A percentile compares a stretch with the other conserved stretches of the same genome.
Evolutionary conservation across 352 stramenopile genomes (phyloP).

Genomic region (Pythium brassicae): DNA sequence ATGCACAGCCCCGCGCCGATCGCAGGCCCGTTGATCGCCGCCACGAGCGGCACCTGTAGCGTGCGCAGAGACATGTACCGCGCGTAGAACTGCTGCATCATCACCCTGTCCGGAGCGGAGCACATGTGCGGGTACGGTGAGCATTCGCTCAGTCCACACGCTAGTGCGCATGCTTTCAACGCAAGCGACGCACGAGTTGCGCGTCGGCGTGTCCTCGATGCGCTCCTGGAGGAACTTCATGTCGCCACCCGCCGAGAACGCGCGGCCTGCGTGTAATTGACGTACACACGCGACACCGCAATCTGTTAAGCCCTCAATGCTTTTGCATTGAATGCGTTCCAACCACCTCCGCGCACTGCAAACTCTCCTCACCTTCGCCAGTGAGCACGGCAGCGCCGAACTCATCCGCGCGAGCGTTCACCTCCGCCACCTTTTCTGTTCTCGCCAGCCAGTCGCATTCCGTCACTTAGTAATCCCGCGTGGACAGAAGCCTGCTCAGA

Average conservation of each 20-base stretch:
- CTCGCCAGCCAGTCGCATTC: not conserved
- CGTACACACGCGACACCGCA: too few species aligned
- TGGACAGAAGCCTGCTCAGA: not conserved
- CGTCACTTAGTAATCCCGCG: not conserved
- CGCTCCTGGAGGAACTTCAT: slow-evolving; percentile 75
- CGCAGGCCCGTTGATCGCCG: slow-evolving; percentile 81
- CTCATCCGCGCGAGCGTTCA: slow-evolving; percentile 41
- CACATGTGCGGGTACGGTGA: too few species aligned
- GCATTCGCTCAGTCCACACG: too few species aligned
- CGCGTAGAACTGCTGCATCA: slow-evolving; percentile 85
- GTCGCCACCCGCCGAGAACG: slow-evolving; percentile 87
- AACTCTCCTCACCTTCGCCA: slow-evolving; percentile 35
- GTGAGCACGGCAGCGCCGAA: slow-evolving; percentile 73
- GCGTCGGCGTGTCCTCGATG: slow-evolving; percentile 51
- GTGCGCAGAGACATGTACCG: slow-evolving; percentile 76
- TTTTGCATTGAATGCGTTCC: too few species aligned
- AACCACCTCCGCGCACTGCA: too few species aligned
- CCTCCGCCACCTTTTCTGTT: slow-evolving; percentile 41
- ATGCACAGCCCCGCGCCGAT: slow-evolving; percentile 79
- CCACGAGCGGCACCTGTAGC: slow-evolving; percentile 78
- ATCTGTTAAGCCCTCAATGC: too few species aligned
- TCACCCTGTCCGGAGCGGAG: too few species aligned
- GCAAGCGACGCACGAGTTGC: slow-evolving; percentile 45
- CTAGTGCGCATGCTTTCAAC: too few species aligned
- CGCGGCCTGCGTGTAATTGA: slow-evolving; percentile 21